Percentiles rank a stretch among this genome's conserved stretches.
phyloP scores from a whole-genome alignment of 2,329 filamentous ascomycete genomes.

The Trichoderma sp. region DNA sequence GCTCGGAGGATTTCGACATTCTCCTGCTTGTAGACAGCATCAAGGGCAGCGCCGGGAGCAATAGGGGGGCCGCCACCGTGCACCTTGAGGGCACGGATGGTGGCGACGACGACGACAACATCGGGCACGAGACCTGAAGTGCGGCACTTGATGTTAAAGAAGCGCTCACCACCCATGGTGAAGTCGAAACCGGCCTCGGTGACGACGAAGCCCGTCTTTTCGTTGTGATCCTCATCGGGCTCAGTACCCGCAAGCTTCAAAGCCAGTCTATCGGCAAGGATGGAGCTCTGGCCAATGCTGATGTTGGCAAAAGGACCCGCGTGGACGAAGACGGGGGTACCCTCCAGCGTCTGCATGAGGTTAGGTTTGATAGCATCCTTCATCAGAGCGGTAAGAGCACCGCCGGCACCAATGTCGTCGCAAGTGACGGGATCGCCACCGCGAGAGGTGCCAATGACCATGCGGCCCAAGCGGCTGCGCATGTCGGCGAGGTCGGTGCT shows the following conservation, averaged over 20 bases:
- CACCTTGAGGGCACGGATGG: conserved; percentile 92
- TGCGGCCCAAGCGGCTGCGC: conserved; percentile 87
- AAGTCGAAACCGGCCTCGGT: conserved; percentile 99
- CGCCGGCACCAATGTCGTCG: conserved; percentile 90
- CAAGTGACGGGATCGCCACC: conserved; percentile 89
- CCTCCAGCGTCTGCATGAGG: conserved; percentile 96
- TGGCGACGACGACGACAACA: conserved; percentile 91
- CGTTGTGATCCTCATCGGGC: conserved; percentile 76
- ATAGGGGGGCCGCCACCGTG: conserved; percentile 97
- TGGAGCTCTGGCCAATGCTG: conserved; percentile 92
- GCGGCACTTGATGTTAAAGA: conserved; percentile 99
- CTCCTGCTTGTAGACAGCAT: conserved; percentile 86
- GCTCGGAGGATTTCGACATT: conserved; percentile 87
- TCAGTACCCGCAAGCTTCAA: conserved; percentile 95
- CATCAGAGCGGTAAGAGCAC: conserved; percentile 91
- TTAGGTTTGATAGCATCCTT: conserved; percentile 99
- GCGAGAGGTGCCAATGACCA: conserved; percentile 89
- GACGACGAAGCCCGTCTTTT: conserved; percentile 87
- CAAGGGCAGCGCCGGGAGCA: conserved; percentile 78
- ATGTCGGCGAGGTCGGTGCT: conserved; percentile 85
- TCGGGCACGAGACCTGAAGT: conserved; percentile 90
- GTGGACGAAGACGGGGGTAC: conserved; percentile 95
- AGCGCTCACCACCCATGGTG: conserved; percentile 98
- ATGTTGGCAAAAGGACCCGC: conserved; percentile 98
- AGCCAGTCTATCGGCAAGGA: conserved; percentile 91